A percentile compares a stretch with the other conserved stretches of the same genome.
These are phyloP conservation scores for Viola odorata DNA, from an alignment of 345 rosid genomes.

Conservation along the genomic window DNA sequence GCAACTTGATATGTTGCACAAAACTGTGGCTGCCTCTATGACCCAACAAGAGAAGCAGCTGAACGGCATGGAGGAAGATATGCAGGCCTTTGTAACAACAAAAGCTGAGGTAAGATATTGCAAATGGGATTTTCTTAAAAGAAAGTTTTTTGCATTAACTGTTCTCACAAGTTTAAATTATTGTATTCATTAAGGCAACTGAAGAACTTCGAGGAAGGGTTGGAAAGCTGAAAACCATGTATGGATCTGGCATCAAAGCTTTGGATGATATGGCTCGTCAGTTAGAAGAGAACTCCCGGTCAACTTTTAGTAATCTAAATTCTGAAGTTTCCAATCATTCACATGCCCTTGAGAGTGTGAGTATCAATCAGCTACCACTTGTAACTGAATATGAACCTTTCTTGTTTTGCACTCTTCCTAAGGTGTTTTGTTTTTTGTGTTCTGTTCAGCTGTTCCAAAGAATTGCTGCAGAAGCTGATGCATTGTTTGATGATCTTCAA, in stretches of 20 bases:
- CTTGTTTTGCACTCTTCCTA: constrained; percentile 7
- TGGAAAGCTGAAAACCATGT: constrained; percentile 51
- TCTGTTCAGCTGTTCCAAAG: constrained; percentile 72
- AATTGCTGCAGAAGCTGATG: constrained; percentile 87
- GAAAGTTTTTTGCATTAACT: not conserved
- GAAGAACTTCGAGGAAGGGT: constrained; percentile 76
- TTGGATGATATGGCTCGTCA: constrained; percentile 75
- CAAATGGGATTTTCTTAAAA: not conserved
- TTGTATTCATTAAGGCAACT: constrained; percentile 53
- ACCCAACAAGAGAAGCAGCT: constrained; percentile 86
- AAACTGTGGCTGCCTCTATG: constrained; percentile 77
- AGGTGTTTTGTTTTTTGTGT: constrained; percentile 11
- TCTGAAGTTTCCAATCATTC: constrained; percentile 85
- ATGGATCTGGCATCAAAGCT: constrained; percentile 71
- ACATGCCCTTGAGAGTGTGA: constrained; percentile 72
- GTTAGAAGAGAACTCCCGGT: constrained; percentile 72
- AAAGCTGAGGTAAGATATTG: constrained; percentile 68
- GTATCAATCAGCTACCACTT: constrained; percentile 13
- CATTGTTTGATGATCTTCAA: constrained; percentile 72
- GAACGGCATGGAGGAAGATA: constrained; percentile 89
- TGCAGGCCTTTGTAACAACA: constrained; percentile 83
- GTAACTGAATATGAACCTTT: constrained; percentile 4
- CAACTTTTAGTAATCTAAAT: constrained; percentile 67
- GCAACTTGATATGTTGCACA: constrained; percentile 83
- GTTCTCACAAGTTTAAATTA: constrained; percentile 13